Evolutionary conservation across 1,139 yeast genomes (phyloP), one percentile per base, ranked within the genome.

Genomic region (Yamadazyma buinensis): DNA sequence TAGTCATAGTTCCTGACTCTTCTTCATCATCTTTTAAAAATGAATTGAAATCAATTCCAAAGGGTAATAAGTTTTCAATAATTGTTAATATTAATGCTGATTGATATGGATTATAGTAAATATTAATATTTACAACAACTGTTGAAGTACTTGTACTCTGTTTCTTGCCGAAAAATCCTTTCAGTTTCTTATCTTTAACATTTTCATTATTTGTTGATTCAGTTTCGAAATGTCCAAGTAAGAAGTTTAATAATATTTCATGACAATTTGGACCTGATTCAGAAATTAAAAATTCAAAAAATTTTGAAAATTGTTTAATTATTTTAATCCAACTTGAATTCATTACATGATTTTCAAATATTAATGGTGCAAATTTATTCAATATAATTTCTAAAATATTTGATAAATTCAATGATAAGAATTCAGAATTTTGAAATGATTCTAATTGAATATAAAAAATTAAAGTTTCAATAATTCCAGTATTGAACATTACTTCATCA

Each of bases 371-470:
- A 39, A 69, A 67, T 37, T 61, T 64, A 23, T 37, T 39, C 21
- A 70, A 52, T 3, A 67, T 52, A 2, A 40, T 32, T 31, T 65
- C 70, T 21, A 70, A 40, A 23, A 68, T 58, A 3, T 27, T 33
- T 1, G 52, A 42, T 23, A 67, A 42, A 29, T 61, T 63, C 4
- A 39, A 29, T 0, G 71, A 48, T 26, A 68, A 52, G 36, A 46
- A 69, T 20, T 67, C 72, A 1, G 61, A 49, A 36, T 64, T 59
- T 42, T 68, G 74, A 36, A 67, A 63, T 42, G 63, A 72, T 41
- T 67, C 70, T 21, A 70, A 51, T 44, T 69, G 75, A 25, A 66
- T 47, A 43, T 64, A 68, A 23, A 64, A 51, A 2, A 67, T 51
- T 15, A 68, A 38, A 0, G 68, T 42, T 39, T 67, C 71, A 8